Evolutionary conservation across 2,329 filamentous ascomycete genomes (phyloP).

Genomic region (Cyclaneusma minus): DNA sequence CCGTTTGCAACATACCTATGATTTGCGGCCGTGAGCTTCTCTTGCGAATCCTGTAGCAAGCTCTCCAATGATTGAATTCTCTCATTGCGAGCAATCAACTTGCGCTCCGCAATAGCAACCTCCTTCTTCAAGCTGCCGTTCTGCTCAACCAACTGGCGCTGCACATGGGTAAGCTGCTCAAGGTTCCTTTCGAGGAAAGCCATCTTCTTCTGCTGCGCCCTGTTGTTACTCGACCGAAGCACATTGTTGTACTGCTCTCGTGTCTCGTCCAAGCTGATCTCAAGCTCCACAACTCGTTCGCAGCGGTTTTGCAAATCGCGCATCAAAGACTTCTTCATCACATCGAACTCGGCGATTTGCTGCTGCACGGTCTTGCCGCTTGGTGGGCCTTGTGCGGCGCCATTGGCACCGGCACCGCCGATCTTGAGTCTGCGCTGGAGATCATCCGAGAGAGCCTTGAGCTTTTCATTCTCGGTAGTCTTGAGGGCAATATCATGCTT

Average conservation of each 20-base stretch:
- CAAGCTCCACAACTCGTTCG: slow-evolving; percentile 92
- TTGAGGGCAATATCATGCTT: slow-evolving; percentile 63
- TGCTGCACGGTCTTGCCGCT: slow-evolving; percentile 91
- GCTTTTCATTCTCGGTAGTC: slow-evolving; percentile 65
- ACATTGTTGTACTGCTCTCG: slow-evolving; percentile 99
- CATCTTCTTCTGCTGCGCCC: slow-evolving; percentile 99
- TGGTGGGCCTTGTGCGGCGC: slow-evolving; percentile 32
- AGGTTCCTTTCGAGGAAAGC: slow-evolving; percentile 96
- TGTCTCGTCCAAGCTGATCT: slow-evolving; percentile 94
- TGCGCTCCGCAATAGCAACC: slow-evolving; percentile 94
- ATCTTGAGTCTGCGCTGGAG: slow-evolving; percentile 60
- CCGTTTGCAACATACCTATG: slow-evolving; percentile 57
- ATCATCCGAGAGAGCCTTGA: slow-evolving; percentile 69
- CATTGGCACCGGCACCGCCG: slow-evolving; percentile 42
- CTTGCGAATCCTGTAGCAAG: slow-evolving; percentile 89
- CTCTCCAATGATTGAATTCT: slow-evolving; percentile 88
- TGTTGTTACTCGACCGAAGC: slow-evolving; percentile 88
- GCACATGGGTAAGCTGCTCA: slow-evolving; percentile 92
- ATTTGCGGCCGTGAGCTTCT: slow-evolving; percentile 94
- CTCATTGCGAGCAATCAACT: slow-evolving; percentile 91
- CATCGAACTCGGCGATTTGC: slow-evolving; percentile 96
- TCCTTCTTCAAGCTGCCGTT: slow-evolving; percentile 97
- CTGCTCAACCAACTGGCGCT: slow-evolving; percentile 94
- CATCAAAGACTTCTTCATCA: slow-evolving; percentile 99
- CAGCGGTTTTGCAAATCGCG: slow-evolving; percentile 96